Evolutionary conservation across 2,329 filamentous ascomycete species (phyloP).

Genomic region (Sporothrix euskadiensis): DNA sequence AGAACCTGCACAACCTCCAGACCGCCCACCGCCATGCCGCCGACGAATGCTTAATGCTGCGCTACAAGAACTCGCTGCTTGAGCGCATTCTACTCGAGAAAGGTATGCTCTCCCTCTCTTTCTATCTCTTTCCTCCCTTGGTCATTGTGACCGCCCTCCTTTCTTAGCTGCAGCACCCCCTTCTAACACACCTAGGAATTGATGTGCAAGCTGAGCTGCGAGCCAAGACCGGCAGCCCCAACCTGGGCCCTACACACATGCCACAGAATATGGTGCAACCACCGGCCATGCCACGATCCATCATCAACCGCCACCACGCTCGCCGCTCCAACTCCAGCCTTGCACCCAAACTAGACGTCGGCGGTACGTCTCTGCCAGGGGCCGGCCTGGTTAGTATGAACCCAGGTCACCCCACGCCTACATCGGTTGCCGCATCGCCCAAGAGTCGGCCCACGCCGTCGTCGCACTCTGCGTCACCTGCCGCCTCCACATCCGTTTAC

Average conservation of each 20-base stretch:
- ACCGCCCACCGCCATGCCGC: constrained; percentile 91
- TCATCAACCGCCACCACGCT: constrained; percentile 75
- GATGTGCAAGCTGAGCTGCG: constrained; percentile 95
- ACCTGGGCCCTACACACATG: constrained; percentile 68
- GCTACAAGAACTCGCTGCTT: constrained; percentile 96
- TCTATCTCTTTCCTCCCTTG: not conserved
- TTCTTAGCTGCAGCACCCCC: not conserved
- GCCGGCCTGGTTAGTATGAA: constrained; percentile 38
- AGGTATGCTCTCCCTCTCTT: constrained; percentile 53
- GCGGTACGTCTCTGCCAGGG: constrained; percentile 48
- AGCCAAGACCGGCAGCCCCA: constrained; percentile 86
- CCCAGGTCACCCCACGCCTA: constrained; percentile 33
- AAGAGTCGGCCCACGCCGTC: constrained; percentile 79
- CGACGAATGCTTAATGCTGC: constrained; percentile 96
- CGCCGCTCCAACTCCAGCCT: constrained; percentile 72
- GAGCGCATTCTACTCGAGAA: constrained; percentile 96
- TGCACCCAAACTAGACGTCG: constrained; percentile 69
- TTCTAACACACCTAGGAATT: constrained; percentile 62
- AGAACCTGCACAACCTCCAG: constrained; percentile 87
- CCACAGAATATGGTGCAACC: constrained; percentile 69
- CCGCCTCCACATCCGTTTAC: constrained; percentile 50
- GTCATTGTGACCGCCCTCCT: not conserved
- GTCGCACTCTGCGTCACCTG: constrained; percentile 67
- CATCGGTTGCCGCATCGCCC: constrained; percentile 62
- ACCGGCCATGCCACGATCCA: constrained; percentile 75